Percentiles rank a stretch among this genome's conserved stretches.
Conservation (phyloP, 225 moss, liverwort and hornwort genomes). For the Marchantia paleacea region DNA sequence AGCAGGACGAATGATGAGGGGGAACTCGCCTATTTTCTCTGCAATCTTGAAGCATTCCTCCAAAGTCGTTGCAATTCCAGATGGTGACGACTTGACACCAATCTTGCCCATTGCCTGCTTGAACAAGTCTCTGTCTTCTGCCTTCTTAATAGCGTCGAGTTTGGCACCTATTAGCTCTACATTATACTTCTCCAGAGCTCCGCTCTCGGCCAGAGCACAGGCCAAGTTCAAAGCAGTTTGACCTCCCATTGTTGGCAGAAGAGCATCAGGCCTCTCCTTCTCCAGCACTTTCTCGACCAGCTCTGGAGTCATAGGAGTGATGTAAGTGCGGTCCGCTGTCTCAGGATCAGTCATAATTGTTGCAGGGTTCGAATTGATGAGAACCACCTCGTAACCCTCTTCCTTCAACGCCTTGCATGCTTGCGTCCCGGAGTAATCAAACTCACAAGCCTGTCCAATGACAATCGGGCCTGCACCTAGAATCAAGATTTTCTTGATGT, state of each 20-base stretch:
- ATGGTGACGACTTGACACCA: slow-evolving; percentile 78
- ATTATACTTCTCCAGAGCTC: slow-evolving; percentile 71
- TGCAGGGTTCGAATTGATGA: slow-evolving; percentile 93
- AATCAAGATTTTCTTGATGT: slow-evolving; percentile 88
- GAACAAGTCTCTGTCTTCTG: slow-evolving; percentile 84
- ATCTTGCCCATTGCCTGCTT: slow-evolving; percentile 92
- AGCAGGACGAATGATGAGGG: slow-evolving; percentile 91
- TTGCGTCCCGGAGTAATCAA: slow-evolving; percentile 97
- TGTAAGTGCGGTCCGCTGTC: slow-evolving; percentile 95
- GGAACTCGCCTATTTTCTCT: slow-evolving; percentile 69
- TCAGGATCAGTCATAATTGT: slow-evolving; percentile 99
- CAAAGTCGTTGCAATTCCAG: slow-evolving; percentile 66
- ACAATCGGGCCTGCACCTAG: slow-evolving; percentile 96
- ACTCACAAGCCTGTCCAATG: slow-evolving; percentile 96
- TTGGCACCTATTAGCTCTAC: slow-evolving; percentile 95
- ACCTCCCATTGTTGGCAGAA: slow-evolving; percentile 97
- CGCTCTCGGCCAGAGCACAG: slow-evolving; percentile 82
- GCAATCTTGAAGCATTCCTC: slow-evolving; percentile 72
- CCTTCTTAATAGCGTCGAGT: slow-evolving; percentile 87
- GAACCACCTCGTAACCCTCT: slow-evolving; percentile 86
- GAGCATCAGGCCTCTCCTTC: slow-evolving; percentile 88
- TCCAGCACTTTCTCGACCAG: slow-evolving; percentile 86
- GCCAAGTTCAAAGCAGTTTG: slow-evolving; percentile 95
- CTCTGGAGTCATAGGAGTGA: slow-evolving; percentile 97
- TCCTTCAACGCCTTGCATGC: slow-evolving; percentile 99